Base-by-base conservation (phyloP, 2,329 filamentous ascomycete species). In the Claviceps citrina region DNA sequence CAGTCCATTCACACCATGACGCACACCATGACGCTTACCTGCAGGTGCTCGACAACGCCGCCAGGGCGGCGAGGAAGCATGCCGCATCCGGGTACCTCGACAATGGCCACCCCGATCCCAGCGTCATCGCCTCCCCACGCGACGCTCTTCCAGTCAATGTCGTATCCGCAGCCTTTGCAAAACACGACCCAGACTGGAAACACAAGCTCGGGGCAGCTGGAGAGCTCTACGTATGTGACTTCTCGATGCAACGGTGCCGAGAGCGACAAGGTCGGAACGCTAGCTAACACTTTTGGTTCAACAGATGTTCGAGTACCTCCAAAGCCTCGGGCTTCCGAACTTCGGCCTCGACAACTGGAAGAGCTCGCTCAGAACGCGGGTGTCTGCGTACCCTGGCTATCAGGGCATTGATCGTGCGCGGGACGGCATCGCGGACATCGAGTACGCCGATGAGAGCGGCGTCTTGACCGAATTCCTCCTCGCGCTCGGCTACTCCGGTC, bases 261-360 rank as follows among this genome's bases (percentile, higher is more conserved):
- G n/a, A n/a, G n/a, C n/a, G n/a, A n/a, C n/a, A n/a, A n/a, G n/a
- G n/a, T n/a, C n/a, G n/a, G n/a, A n/a, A n/a, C n/a, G n/a, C n/a
- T n/a, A n/a, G n/a, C n/a, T n/a, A n/a, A n/a, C n/a, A n/a, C n/a
- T n/a, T n/a, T n/a, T n/a, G n/a, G n/a, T n/a, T n/a, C n/a, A n/a
- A n/a, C n/a, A 38, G 36, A 24, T 38, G 36, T 38, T 32, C 20
- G 36, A 38, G 22, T 32, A 31, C 22, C 36, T 38, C 6, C 4
- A 31, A 32, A 25, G 28, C 27, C 27, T 38, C 4, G 16, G 24
- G 18, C 36, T 38, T 16, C 36, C 36, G 9, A 31, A 31, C 22
- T 31, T 38, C 19, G 36, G 36, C 4, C 27, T 13, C 5, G 27
- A 16, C 13, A 38, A 38, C n/a, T 32, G 36, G 36, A 38, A 27